Evolutionary conservation across 352 stramenopile species (phyloP), one percentile per base, ranked within the genome.

Genomic region (Blastocystis sp.): DNA sequence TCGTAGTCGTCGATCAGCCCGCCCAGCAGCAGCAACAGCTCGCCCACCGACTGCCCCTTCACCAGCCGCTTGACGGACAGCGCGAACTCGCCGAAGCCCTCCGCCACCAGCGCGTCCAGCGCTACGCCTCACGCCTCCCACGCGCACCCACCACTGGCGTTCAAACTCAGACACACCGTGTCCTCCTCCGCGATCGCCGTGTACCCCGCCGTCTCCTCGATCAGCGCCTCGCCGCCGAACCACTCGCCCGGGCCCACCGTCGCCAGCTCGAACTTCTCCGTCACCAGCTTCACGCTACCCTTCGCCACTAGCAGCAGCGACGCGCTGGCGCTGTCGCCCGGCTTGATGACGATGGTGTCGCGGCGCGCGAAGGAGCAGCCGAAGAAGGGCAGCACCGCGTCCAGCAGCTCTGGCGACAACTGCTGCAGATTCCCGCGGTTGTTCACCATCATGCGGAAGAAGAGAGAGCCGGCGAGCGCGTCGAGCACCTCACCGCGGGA

Each of bases 151-250:
- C 74, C 53, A 28, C 34, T 84, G 14, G 52, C 60, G 41, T 59
- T 84, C 21, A 84, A 28, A 84, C 74, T 84, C 52, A 84, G 38
- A 67, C 74, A 84, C 34, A 84, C 74, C 59, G 74, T 84, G 28
- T 84, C 74, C 34, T 84, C 74, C 48, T 84, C 74, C n/a, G 74
- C 74, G 41, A 84, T 84, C 21, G 74, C 74, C n/a, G 74, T 84
- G 53, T 84, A 84, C 34, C 74, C 74, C n/a, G 53, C 69, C 74
- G 69, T 45, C 1, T 84, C 74, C 2, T 84, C 74, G 48, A 84
- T 84, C 52, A 84, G 45, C 40, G 74, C 74, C 38, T 84, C 74
- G 28, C 78, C 78, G 28, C 78, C 78, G 38, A 88, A 76, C 78
- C 78, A 88, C 17, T 88, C 56, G 21, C 78, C 78, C 40, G 78